A percentile compares a stretch with the other conserved stretches of the same genome.
phyloP scores from a whole-genome alignment of 257 asterid species.

The Ilex asprella region DNA sequence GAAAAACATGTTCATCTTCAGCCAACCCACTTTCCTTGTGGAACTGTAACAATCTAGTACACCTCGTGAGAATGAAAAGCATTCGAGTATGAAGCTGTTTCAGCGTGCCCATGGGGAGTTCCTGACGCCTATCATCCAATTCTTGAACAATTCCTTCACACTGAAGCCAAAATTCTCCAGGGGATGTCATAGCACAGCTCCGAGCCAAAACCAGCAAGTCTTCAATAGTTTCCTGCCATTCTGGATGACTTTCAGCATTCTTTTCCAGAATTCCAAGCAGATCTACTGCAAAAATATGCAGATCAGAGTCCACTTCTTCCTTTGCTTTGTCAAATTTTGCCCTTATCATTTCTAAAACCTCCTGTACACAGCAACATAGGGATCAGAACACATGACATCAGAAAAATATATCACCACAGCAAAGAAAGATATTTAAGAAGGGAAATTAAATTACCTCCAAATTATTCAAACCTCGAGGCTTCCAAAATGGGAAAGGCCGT shows the following conservation, averaged over 20 bases:
- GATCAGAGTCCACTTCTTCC: constrained; percentile 97
- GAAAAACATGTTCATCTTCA: constrained; percentile 71
- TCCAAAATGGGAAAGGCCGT: constrained; percentile 97
- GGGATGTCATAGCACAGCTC: constrained; percentile 89
- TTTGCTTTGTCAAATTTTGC: constrained; percentile 93
- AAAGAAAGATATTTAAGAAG: constrained; percentile 7
- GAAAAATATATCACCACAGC: constrained; percentile 12
- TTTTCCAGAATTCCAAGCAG: constrained; percentile 85
- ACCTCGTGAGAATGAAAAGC: constrained; percentile 97
- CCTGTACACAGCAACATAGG: constrained; percentile 41
- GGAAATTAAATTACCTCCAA: constrained; percentile 62
- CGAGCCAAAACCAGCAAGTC: constrained; percentile 89
- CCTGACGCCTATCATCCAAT: constrained; percentile 95
- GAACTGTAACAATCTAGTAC: constrained; percentile 90
- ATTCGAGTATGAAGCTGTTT: constrained; percentile 98
- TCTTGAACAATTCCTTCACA: constrained; percentile 99
- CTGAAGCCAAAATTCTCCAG: constrained; percentile 98
- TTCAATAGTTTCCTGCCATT: constrained; percentile 96
- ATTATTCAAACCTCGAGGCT: constrained; percentile 82
- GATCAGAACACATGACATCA: constrained; percentile 17
- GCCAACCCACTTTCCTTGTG: constrained; percentile 95
- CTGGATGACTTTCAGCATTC: constrained; percentile 86
- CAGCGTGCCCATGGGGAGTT: constrained; percentile 81
- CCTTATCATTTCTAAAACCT: constrained; percentile 84
- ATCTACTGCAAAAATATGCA: constrained; percentile 93